Evolutionary conservation across 768 basidiomycete genomes (phyloP).

Genomic region (Pisolithus microcarpus): DNA sequence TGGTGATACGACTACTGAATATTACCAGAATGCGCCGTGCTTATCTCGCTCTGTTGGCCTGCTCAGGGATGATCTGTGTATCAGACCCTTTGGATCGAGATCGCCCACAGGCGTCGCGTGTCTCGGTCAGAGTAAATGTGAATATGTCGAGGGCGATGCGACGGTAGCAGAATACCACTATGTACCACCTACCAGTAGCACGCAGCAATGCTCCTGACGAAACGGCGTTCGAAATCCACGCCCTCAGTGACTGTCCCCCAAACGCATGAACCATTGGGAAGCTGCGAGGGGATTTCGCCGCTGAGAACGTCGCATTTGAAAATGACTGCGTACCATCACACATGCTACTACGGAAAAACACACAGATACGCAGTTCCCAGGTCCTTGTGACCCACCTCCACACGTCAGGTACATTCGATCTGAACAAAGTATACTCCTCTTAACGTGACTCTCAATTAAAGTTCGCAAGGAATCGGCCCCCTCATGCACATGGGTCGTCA

Average conservation of each 20-base stretch:
- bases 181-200: background rate
- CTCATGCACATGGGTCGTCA: background rate
- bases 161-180: background rate
- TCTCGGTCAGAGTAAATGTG: background rate
- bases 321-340: background rate
- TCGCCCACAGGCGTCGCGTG: background rate
- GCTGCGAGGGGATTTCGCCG: background rate
- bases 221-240: background rate
- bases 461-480: no score
- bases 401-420: background rate
- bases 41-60: background rate
- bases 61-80: background rate
- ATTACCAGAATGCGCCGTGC: background rate
- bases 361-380: background rate
- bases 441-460: background rate
- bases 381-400: background rate
- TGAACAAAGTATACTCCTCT: background rate
- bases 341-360: background rate
- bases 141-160: no score
- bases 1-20: background rate
- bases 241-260: background rate
- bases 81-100: background rate
- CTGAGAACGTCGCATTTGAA: constrained; percentile 1
- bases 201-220: background rate
- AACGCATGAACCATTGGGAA: background rate